Conservation (phyloP, 2,329 filamentous ascomycete genomes). For the Nectriaceae sp. region DNA sequence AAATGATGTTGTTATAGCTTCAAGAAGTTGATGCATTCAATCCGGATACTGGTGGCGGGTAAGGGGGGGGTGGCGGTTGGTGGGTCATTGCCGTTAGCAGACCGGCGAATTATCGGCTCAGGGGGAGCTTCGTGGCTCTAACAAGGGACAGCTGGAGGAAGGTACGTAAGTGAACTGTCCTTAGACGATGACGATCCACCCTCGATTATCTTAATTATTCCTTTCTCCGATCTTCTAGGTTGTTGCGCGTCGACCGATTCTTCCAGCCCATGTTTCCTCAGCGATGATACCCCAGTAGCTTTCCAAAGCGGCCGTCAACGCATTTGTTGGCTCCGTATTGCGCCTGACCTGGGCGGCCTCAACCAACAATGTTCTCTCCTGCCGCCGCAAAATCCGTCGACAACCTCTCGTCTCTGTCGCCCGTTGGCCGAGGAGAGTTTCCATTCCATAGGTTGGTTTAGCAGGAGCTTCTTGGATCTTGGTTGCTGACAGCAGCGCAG, state of each 20-base stretch:
- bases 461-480: neutral
- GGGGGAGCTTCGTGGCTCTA: constrained; percentile 23
- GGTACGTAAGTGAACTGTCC: neutral
- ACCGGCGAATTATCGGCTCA: constrained; percentile 18
- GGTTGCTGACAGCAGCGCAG: constrained; percentile 29
- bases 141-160: constrained; percentile 2
- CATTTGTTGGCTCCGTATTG: constrained; percentile 34
- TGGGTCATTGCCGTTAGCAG: no score
- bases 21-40: no score
- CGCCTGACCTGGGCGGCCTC: constrained; percentile 17
- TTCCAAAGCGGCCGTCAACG: constrained; percentile 33
- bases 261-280: constrained; percentile 25
- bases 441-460: constrained; percentile 58
- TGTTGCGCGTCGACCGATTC: constrained; percentile 11
- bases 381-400: constrained; percentile 66
- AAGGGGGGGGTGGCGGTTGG: no score
- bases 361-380: constrained; percentile 61
- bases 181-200: constrained; percentile 22
- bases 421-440: constrained; percentile 54
- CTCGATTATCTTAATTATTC: constrained; percentile 20
- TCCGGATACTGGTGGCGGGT: no score
- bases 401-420: constrained; percentile 58
- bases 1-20: no score
- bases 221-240: constrained; percentile 12
- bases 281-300: constrained; percentile 55